Percentiles rank a stretch among this genome's conserved stretches.
phyloP scores from a whole-genome alignment of 768 basidiomycete genomes.

The Rhodosporidiobolus sp. region DNA sequence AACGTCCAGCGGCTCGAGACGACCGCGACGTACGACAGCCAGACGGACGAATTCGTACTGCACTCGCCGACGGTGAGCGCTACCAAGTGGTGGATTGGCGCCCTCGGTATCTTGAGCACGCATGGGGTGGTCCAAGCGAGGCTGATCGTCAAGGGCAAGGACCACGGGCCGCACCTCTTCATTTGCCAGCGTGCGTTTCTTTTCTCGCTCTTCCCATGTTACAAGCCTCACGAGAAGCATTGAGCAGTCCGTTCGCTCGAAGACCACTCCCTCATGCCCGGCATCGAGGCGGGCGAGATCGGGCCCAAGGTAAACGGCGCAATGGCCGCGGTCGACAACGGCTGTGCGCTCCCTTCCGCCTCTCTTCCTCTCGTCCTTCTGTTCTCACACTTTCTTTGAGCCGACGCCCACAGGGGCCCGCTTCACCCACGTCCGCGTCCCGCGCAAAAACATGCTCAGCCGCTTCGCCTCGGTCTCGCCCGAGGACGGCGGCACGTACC shows the following conservation, averaged over 20 bases:
- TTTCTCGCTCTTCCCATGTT: conserved; percentile 44
- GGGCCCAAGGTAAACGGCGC: conserved; percentile 50
- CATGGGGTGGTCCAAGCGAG: conserved; percentile 53
- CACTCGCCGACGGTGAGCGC: conserved; percentile 52
- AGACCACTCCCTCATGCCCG: conserved; percentile 49
- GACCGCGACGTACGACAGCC: conserved; percentile 51
- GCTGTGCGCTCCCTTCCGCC: conserved; percentile 8
- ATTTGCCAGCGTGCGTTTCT: conserved; percentile 38
- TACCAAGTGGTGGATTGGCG: conserved; percentile 51
- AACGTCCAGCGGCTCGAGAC: conserved; percentile 48
- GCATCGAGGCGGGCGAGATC: conserved; percentile 52
- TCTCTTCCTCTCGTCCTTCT: no score
- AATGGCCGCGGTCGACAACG: conserved; percentile 30
- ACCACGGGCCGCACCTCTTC: conserved; percentile 53
- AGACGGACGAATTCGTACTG: conserved; percentile 51
- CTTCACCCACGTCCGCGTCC: conserved; percentile 52
- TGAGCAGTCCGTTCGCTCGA: conserved; percentile 35
- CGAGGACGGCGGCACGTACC: conserved; percentile 57
- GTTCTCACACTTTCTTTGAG: neutral
- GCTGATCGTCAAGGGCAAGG: conserved; percentile 50
- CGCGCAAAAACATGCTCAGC: conserved; percentile 63
- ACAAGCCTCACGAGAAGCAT: conserved; percentile 15
- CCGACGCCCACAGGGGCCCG: conserved; percentile 25
- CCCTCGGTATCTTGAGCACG: conserved; percentile 47
- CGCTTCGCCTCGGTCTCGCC: conserved; percentile 68